phyloP scores from a whole-genome alignment of 257 asterid species.

The Lithospermum erythrorhizon region DNA sequence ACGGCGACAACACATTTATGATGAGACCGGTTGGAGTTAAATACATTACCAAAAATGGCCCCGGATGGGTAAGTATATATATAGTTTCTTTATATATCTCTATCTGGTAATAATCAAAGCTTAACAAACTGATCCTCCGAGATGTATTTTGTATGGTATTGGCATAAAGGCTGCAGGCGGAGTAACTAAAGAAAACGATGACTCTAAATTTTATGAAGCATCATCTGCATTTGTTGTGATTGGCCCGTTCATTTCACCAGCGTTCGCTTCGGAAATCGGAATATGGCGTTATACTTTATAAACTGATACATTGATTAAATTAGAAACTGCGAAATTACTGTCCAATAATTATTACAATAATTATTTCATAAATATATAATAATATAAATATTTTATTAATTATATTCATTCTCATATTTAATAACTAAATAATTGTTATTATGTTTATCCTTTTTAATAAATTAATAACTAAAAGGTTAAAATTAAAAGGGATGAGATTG shows the following conservation, averaged over 20 bases:
- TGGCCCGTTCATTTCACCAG: constrained; percentile 67
- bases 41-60: constrained; percentile 73
- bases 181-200: constrained; percentile 47
- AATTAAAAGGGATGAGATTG: too few relatives aligned
- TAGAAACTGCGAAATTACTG: too few relatives aligned
- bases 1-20: constrained; percentile 41
- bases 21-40: constrained; percentile 70
- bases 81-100: not conserved
- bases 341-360: too few relatives aligned
- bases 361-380: too few relatives aligned
- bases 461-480: too few relatives aligned
- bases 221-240: constrained; percentile 77
- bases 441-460: too few relatives aligned
- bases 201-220: constrained; percentile 63
- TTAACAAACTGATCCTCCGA: constrained; percentile 19
- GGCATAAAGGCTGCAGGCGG: constrained; percentile 70
- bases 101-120: too few relatives aligned
- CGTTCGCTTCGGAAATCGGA: constrained; percentile 32
- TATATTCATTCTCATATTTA: too few relatives aligned
- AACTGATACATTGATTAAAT: too few relatives aligned
- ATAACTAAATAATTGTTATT: too few relatives aligned
- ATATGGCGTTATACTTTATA: too few relatives aligned
- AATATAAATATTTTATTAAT: too few relatives aligned
- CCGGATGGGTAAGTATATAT: constrained; percentile 62
- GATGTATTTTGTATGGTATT: constrained; percentile 72